Base-by-base conservation (phyloP, 2,329 filamentous ascomycete species). In the Emmonsiellopsis sp. region DNA sequence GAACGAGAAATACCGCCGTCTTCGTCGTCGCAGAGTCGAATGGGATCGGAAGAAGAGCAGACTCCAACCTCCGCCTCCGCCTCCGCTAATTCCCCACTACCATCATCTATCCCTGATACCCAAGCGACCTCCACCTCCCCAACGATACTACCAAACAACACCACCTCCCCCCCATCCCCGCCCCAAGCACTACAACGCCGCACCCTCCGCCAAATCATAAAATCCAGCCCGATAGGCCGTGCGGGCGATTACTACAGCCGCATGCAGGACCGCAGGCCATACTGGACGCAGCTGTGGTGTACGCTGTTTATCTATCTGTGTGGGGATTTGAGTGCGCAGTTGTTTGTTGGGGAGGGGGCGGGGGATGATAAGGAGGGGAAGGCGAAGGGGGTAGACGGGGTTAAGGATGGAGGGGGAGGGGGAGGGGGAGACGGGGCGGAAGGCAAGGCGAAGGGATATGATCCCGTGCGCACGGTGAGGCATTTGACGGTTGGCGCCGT, bases 321-420 rank as follows among this genome's bases (percentile, higher is more conserved):
- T 49, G 88, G 86, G 7, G 90, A 95, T 68, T 60, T 93, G 52
- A 84, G 82, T 44, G 89, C 89, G 45, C 90, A 95, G 72, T 76
- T 78, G 54, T 82, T 94, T 58, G 75, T 75, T 58, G 40, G 48
- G 15, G 46, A 49, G 37, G 34, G 9, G 31, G 45, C 31, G 10
- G 46, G 34, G 4, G 38, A 49, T 4, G 46, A 38, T 11, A 26
- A 37, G 20, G 51, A 51, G 2, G 38, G 49, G 13, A 26, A 26
- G 10, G 46, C 16, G 4, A 49, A 49, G 3, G 46, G 30, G n/a
- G n/a, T 20, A 13, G 51, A 51, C 1, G 38, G 49, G 9, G 49
- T 43, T 15, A 9, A 58, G 64, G 7, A 63, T 67, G 38, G 51
- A 56, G 54, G 52, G 67, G 57, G 48, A 64, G 58, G 54, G 52